Evolutionary conservation across 176 grass and related monocot genomes (phyloP).

Genomic region (Oryza glaberrima): DNA sequence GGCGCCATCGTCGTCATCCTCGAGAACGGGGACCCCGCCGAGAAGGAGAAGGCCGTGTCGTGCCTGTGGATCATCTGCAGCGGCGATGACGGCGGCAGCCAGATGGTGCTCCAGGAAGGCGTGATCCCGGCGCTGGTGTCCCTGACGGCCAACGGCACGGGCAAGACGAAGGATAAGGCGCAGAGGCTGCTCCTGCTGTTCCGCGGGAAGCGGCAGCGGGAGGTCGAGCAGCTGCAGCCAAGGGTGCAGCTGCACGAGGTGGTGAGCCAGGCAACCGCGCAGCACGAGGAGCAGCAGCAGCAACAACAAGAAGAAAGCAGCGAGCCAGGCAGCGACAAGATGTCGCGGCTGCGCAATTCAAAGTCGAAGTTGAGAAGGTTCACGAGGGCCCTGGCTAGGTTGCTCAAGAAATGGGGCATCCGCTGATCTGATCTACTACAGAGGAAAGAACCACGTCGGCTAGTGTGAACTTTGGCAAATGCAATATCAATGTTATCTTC

Average conservation of each 20-base stretch:
- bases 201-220: conserved; percentile 72
- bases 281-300: conserved; percentile 7
- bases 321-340: conserved; percentile 40
- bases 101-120: conserved; percentile 73
- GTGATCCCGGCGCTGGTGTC: conserved; percentile 74
- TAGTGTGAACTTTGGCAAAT: not conserved
- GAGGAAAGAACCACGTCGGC: not conserved
- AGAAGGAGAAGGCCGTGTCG: conserved; percentile 74
- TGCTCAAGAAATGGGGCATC: conserved; percentile 51
- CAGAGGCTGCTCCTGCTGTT: conserved; percentile 72
- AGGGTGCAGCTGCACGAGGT: conserved; percentile 55
- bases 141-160: conserved; percentile 58
- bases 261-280: conserved; percentile 35
- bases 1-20: conserved; percentile 55
- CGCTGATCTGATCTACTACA: not conserved
- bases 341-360: conserved; percentile 43
- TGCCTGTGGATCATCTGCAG: conserved; percentile 74
- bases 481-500: no score
- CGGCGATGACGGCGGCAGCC: conserved; percentile 50
- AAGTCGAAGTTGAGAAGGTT: conserved; percentile 60
- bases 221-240: conserved; percentile 34
- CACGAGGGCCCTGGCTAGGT: conserved; percentile 43
- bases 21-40: conserved; percentile 50
- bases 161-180: conserved; percentile 68
- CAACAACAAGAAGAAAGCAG: not conserved